Evolutionary conservation across 768 basidiomycete species (phyloP).

Genomic region (Austroboletus eburneus): DNA sequence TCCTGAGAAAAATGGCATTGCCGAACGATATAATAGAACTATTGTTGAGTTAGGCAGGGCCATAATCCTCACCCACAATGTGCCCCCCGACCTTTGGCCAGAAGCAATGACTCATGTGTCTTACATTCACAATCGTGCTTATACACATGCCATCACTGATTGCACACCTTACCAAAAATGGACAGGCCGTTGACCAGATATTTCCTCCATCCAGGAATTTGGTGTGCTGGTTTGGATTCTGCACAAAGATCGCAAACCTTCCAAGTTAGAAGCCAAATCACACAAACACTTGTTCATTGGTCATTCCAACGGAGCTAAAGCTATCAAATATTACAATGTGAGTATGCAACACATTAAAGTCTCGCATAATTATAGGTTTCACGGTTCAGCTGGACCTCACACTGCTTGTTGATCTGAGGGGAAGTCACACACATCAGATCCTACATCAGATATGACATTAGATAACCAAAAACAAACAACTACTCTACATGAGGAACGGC

Average conservation of each 20-base stretch:
- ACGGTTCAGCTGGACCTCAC: not conserved
- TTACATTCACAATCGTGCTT: constrained; percentile 26
- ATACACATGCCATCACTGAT: not conserved
- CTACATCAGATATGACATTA: not conserved
- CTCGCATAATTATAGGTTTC: not conserved
- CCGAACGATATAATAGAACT: constrained; percentile 36
- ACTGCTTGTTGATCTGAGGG: not conserved
- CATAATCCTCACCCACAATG: constrained; percentile 27
- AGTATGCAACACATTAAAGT: not conserved
- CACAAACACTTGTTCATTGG: not conserved
- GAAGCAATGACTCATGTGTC: constrained; percentile 26
- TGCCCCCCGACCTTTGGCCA: constrained; percentile 26
- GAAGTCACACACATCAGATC: not conserved
- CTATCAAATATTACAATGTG: not conserved
- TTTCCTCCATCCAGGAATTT: not conserved
- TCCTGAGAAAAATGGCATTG: constrained; percentile 35
- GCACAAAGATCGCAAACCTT: not conserved
- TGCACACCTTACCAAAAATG: not conserved
- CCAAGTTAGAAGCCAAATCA: not conserved
- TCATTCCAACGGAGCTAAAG: not conserved
- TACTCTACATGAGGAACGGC: too few species aligned
- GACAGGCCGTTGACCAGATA: not conserved
- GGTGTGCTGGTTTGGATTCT: not conserved
- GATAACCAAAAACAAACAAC: not conserved
- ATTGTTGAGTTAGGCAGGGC: constrained; percentile 26